Conservation (phyloP, 1,139 yeast genomes). For the Tardiomyces blankii region DNA sequence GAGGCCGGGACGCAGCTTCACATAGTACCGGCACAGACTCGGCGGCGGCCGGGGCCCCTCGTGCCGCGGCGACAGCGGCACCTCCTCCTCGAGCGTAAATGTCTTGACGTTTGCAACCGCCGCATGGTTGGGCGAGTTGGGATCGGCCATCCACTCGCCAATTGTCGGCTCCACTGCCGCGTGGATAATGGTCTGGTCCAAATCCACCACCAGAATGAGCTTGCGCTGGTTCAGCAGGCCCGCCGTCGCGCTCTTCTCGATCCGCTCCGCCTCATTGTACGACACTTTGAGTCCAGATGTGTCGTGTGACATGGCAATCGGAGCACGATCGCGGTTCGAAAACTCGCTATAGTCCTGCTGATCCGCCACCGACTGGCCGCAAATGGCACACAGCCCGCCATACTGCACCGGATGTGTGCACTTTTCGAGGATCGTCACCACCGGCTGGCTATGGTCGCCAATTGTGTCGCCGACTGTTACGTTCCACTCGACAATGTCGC, state of each 20-base stretch:
- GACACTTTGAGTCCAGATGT: conserved; percentile 79
- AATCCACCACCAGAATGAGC: conserved; percentile 83
- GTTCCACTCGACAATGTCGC: conserved; percentile 42
- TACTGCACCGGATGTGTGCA: conserved; percentile 93
- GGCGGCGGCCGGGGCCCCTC: conserved; percentile 12
- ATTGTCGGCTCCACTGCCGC: conserved; percentile 98
- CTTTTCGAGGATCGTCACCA: conserved; percentile 60
- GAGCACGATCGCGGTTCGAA: conserved; percentile 64
- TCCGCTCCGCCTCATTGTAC: conserved; percentile 72
- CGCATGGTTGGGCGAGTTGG: conserved; percentile 71
- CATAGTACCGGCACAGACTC: conserved; percentile 70
- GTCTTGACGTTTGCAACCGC: conserved; percentile 73
- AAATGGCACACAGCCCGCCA: conserved; percentile 90
- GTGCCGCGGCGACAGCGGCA: conserved; percentile 23
- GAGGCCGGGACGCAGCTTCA: conserved; percentile 84
- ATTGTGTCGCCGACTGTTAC: conserved; percentile 53
- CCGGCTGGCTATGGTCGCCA: conserved; percentile 33
- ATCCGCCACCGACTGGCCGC: conserved; percentile 80
- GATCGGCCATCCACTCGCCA: conserved; percentile 90
- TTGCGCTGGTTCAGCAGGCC: conserved; percentile 53
- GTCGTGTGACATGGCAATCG: conserved; percentile 84
- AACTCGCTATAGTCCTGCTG: conserved; percentile 70
- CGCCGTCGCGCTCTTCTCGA: conserved; percentile 58
- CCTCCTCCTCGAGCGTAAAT: conserved; percentile 70
- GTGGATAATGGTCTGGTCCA: conserved; percentile 95